Conservation (phyloP, 345 rosid species). For the Populus ilicifolia region DNA sequence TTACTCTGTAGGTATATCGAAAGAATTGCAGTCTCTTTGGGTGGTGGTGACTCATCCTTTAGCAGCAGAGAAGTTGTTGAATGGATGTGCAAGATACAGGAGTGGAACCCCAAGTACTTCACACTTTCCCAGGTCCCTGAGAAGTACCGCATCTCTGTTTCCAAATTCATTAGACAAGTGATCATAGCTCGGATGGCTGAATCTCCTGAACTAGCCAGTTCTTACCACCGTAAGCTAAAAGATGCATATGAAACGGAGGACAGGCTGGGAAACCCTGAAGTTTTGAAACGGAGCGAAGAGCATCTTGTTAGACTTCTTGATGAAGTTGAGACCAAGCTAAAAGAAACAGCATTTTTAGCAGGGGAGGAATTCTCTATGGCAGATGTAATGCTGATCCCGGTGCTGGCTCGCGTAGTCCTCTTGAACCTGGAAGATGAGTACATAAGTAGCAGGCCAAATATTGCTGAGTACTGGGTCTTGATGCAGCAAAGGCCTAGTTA, state of each 20-base stretch:
- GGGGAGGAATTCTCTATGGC: conserved; percentile 88
- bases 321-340: conserved; percentile 61
- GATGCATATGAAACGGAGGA: conserved; percentile 70
- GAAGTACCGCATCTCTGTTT: conserved; percentile 33
- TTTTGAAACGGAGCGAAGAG: conserved; percentile 46
- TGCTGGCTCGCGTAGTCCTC: conserved; percentile 59
- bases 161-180: conserved; percentile 74
- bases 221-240: conserved; percentile 74
- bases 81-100: conserved; percentile 70
- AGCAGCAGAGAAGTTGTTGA: conserved; percentile 44
- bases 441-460: conserved; percentile 55
- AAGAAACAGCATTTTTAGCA: conserved; percentile 43
- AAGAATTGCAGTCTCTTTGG: conserved; percentile 64
- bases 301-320: conserved; percentile 59
- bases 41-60: conserved; percentile 27
- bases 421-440: conserved; percentile 68
- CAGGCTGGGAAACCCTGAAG: conserved; percentile 51
- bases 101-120: conserved; percentile 70
- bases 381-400: conserved; percentile 68
- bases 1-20: conserved; percentile 58
- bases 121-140: conserved; percentile 63
- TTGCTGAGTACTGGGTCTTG: conserved; percentile 62
- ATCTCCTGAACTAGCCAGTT: conserved; percentile 75
- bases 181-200: conserved; percentile 34
- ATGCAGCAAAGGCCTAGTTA: conserved; percentile 73